A percentile compares a stretch with the other conserved stretches of the same genome.
phyloP scores from a whole-genome alignment of 2,329 filamentous ascomycete genomes.

The Dichotomopilus funicola region DNA sequence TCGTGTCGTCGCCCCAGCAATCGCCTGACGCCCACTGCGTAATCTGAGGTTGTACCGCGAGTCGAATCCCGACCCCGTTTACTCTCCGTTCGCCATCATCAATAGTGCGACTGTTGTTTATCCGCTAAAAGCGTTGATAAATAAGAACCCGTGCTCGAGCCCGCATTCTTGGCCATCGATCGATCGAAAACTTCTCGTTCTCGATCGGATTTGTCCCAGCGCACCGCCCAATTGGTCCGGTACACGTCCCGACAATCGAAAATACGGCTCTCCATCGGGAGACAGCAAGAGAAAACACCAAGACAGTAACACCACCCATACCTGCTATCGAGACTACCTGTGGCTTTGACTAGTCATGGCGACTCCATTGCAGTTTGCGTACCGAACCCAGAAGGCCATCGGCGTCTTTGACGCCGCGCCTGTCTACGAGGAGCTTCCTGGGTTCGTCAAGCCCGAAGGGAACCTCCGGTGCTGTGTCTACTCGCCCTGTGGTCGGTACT shows the following conservation, averaged over 20 bases:
- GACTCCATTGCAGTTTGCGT: conserved; percentile 88
- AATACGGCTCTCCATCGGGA: conserved; percentile 7
- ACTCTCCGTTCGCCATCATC: conserved; percentile 6
- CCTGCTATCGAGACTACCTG: conserved; percentile 42
- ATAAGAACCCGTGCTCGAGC: background rate
- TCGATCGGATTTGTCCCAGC: conserved; percentile 2
- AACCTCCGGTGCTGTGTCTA: conserved; percentile 93
- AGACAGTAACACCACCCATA: conserved; percentile 17
- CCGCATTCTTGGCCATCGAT: background rate
- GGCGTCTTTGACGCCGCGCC: conserved; percentile 88
- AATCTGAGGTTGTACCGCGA: conserved; percentile 10
- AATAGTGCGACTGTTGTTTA: background rate
- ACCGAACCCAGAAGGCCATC: conserved; percentile 94
- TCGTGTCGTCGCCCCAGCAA: conserved; percentile 4
- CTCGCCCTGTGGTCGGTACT: conserved; percentile 92
- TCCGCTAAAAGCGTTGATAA: background rate
- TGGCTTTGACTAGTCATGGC: conserved; percentile 95
- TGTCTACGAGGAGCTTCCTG: conserved; percentile 75
- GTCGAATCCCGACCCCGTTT: conserved; percentile 4
- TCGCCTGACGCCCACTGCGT: conserved; percentile 10
- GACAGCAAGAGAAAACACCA: conserved; percentile 20
- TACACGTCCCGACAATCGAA: background rate
- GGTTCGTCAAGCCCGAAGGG: conserved; percentile 82
- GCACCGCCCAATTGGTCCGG: conserved; percentile 5
- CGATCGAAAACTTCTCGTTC: background rate